A percentile compares a stretch with the other conserved stretches of the same genome.
Conservation (phyloP, 2,329 filamentous ascomycete genomes). For the Furcasterigmium furcatum region DNA sequence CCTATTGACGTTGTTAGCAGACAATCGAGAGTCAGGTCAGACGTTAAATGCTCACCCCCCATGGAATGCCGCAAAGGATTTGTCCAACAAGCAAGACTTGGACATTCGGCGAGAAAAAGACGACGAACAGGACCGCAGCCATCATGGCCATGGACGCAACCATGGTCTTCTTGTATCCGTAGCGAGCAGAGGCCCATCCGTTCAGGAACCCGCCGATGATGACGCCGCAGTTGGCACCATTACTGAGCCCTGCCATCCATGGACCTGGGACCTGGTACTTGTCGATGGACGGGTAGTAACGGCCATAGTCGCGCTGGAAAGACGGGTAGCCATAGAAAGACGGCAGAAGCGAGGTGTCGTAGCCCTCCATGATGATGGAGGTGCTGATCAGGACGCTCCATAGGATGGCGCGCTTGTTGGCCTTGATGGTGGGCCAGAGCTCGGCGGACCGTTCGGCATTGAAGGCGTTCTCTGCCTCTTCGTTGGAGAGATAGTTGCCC, state of each 20-base stretch:
- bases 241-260: slow-evolving; percentile 37
- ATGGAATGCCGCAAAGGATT: slow-evolving; percentile 43
- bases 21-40: too few species aligned
- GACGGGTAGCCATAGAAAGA: slow-evolving; percentile 32
- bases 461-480: too few species aligned
- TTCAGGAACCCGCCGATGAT: slow-evolving; percentile 33
- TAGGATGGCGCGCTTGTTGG: too few species aligned
- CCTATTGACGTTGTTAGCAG: slow-evolving; percentile 8
- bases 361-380: slow-evolving; percentile 47
- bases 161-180: slow-evolving; percentile 40
- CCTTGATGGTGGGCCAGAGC: too few species aligned
- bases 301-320: slow-evolving; percentile 27
- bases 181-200: slow-evolving; percentile 33
- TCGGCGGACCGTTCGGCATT: too few species aligned
- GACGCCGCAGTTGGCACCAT: slow-evolving; percentile 24
- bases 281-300: slow-evolving; percentile 10
- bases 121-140: neutral
- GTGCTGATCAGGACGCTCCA: slow-evolving; percentile 36
- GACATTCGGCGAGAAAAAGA: slow-evolving; percentile 18
- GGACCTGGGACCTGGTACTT: slow-evolving; percentile 30
- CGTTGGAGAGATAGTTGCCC: too few species aligned
- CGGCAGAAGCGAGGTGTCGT: slow-evolving; percentile 23
- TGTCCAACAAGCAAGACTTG: slow-evolving; percentile 40
- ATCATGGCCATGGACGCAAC: neutral
- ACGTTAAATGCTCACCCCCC: too few species aligned